Evolutionary conservation across 805 yeast species (phyloP).

Genomic region (Metschnikowia kunwiensis): DNA sequence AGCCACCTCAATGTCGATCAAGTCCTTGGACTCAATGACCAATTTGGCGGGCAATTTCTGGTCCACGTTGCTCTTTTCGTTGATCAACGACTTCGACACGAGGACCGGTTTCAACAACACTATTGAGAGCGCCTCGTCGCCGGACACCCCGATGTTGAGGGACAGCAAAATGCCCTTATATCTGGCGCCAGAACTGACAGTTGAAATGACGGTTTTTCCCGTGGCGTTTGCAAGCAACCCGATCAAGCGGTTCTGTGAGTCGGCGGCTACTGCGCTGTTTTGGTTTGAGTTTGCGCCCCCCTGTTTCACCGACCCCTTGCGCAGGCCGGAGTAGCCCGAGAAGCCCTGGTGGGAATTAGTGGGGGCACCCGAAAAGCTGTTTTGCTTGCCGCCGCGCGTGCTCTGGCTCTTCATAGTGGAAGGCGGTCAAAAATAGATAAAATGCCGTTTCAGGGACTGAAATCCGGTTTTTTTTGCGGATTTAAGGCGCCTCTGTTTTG

Average conservation of each 20-base stretch:
- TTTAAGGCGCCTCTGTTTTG: no score
- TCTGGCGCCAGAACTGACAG: conserved; percentile 59
- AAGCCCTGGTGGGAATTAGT: not conserved
- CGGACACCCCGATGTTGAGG: conserved; percentile 34
- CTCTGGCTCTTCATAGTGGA: conserved; percentile 9
- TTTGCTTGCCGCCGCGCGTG: conserved; percentile 12
- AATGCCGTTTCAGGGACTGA: no score
- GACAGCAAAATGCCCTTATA: conserved; percentile 59
- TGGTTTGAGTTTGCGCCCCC: not conserved
- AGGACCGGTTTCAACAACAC: conserved; percentile 51
- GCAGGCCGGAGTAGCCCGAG: conserved; percentile 4
- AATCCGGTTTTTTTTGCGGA: no score
- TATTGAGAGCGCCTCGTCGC: conserved; percentile 49
- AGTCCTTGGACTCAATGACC: conserved; percentile 48
- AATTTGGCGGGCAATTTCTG: conserved; percentile 44
- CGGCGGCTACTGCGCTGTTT: not conserved
- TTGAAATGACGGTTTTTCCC: conserved; percentile 53
- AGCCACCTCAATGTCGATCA: conserved; percentile 47
- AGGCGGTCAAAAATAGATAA: no score
- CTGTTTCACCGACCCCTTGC: conserved; percentile 1
- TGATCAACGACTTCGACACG: conserved; percentile 24
- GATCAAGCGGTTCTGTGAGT: conserved; percentile 7
- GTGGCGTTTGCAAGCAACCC: conserved; percentile 26
- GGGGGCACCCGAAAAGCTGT: conserved; percentile 3
- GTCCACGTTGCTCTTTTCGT: conserved; percentile 26